Base-by-base conservation (phyloP, 345 rosid species). In the Acer campestre region DNA sequence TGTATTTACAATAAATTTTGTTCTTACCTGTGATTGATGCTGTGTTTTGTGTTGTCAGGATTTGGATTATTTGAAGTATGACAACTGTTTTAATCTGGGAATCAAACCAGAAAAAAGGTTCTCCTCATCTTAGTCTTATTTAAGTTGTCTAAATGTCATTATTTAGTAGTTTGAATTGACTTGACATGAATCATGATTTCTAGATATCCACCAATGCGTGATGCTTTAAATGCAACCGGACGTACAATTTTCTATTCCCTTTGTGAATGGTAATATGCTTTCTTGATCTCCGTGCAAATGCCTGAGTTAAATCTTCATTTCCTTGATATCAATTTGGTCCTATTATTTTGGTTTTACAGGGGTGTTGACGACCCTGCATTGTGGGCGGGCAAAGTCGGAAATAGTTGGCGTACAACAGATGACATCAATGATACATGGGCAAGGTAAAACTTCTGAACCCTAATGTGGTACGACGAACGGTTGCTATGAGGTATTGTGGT, bases 381-480 rank as follows among this genome's bases (percentile, higher is more conserved):
- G 73, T 95, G 98, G 99, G 98, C 98, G 13, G 86, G 88, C 64
- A 92, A 85, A 79, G 88, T 93, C 81, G 99, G 98, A 77, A 95
- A 95, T 86, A 95, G 99, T 86, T 95, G 99, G 99, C 98, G 98
- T 61, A 95, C 97, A 18, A 91, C 98, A 7, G 94, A 86, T 61
- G 99, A 95, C 86, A 95, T 95, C 80, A 93, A 90, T 58, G 99
- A 93, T 76, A 76, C 99, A 76, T 95, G 99, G 99, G 97, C 83
- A 81, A 95, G 99, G 99, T 95, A 75, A 68, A 76, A 81, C 71
- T 82, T 78, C 80, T 81, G 35, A 76, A 75, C 61, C 35, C 27
- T 25, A 16, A 3, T 58, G 22, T 38, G 31, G 59, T 44, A 7
- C 23, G 20, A 25, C 23, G n/a, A 22, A 51, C n/a, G 44, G 38